Evolutionary conservation across 164 flowering plant species (phyloP), one percentile per base, ranked within the genome.

Genomic region (Vitis amurensis): DNA sequence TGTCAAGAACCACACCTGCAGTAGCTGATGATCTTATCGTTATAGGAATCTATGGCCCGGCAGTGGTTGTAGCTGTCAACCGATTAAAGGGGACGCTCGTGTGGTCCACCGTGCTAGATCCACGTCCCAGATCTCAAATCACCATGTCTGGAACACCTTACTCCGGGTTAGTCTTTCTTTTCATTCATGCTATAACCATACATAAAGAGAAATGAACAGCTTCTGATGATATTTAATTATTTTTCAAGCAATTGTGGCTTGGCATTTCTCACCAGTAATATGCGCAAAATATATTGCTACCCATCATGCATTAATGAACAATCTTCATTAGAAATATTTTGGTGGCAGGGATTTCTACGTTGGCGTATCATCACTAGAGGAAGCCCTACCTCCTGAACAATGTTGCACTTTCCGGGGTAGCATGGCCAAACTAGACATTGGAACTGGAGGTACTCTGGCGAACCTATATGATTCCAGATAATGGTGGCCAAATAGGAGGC

Each of bases 371-470:
- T 86, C 87, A 5, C 66, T 70, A 10, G 86, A 82, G 66, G 86
- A 64, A 62, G 50, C 15, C 9, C 53, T 77, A 57, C 75, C 82
- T 11, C 56, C 73, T 1, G 74, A 37, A 2, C 61, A 79, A 63
- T 85, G 86, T 53, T 83, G 88, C 80, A 76, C 76, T 1, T 85
- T 83, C 59, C 76, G 88, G 0, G 88, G 88, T 5, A 81, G 88
- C 75, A 9, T 85, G 62, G 78, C 64, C 9, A 85, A 83, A 68
- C 75, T 85, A n/a, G 74, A 85, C 31, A 48, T 71, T 9, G 16
- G 29, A 16, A 70, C 78, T 0, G 88, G 86, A 1, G 9, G 71
- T 80, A 9, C 0, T 74, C 9, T 85, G 88, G 88, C 79, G 71
- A 37, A 83, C 86, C 10, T 83, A 61, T 55, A 76, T 73, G 11